phyloP scores from a whole-genome alignment of 805 yeast species.

The Wilhelminamyces savonicus region DNA sequence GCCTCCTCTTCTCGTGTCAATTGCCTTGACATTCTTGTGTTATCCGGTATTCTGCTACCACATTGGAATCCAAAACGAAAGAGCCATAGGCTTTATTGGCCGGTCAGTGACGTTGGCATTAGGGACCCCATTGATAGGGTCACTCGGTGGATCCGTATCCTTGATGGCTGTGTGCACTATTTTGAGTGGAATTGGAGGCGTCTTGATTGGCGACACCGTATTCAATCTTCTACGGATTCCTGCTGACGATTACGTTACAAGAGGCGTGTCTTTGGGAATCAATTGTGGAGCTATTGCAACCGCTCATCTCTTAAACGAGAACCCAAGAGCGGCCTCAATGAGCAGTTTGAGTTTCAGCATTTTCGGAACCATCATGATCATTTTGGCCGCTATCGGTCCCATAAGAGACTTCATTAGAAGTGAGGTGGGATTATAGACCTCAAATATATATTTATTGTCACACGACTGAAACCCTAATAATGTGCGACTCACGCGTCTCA shows the following conservation, averaged over 20 bases:
- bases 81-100: constrained; percentile 72
- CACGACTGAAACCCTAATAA: too few species aligned
- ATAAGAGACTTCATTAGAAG: constrained; percentile 33
- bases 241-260: constrained; percentile 60
- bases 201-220: constrained; percentile 52
- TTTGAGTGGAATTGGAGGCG: constrained; percentile 71
- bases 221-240: constrained; percentile 47
- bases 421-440: constrained; percentile 36
- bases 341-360: constrained; percentile 64
- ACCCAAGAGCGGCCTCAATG: constrained; percentile 78
- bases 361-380: constrained; percentile 69
- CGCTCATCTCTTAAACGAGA: constrained; percentile 61
- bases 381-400: constrained; percentile 52
- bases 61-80: constrained; percentile 53
- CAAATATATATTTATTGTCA: too few species aligned
- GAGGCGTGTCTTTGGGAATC: constrained; percentile 72
- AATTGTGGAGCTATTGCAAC: constrained; percentile 83
- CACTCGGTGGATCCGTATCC: constrained; percentile 62
- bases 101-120: constrained; percentile 74
- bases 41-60: constrained; percentile 67
- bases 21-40: constrained; percentile 53
- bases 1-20: constrained; percentile 52
- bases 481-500: too few species aligned
- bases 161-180: constrained; percentile 77
- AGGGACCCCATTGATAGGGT: constrained; percentile 67